These are phyloP conservation scores for Colletotrichum sp. DNA, from an alignment of 2,329 filamentous ascomycete species.

Conservation along the genomic window DNA sequence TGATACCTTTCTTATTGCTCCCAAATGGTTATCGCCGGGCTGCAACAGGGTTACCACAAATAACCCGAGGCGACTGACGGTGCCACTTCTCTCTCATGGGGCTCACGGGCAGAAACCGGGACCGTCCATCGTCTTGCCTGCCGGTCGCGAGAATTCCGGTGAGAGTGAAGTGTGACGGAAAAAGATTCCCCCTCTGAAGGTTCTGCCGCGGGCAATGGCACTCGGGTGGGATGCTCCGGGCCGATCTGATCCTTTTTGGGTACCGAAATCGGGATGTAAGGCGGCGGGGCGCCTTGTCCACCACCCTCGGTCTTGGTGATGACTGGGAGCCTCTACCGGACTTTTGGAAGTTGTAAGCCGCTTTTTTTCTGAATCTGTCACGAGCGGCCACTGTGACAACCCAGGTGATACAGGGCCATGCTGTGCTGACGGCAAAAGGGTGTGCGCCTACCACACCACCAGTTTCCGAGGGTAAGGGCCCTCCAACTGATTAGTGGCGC, in stretches of 20 bases:
- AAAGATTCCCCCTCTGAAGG: background rate
- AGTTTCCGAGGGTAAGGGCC: background rate
- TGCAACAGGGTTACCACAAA: background rate
- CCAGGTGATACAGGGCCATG: background rate
- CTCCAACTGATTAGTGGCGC: background rate
- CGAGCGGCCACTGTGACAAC: background rate
- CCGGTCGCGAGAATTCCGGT: fast-evolving
- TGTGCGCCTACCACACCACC: background rate
- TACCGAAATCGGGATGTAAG: background rate
- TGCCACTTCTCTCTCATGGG: background rate
- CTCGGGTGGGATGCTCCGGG: background rate
- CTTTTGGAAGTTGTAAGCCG: background rate
- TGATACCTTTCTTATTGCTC: background rate
- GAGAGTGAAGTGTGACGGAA: background rate
- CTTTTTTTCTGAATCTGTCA: background rate
- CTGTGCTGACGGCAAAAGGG: background rate
- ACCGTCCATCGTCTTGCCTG: background rate
- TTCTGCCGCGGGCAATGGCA: background rate
- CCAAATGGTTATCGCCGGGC: background rate
- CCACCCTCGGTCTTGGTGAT: background rate
- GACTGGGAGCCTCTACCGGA: background rate
- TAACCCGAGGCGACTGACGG: background rate
- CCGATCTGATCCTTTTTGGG: background rate
- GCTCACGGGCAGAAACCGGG: background rate
- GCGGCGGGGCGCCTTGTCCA: background rate